Percentiles rank a stretch among this genome's conserved stretches.
These are phyloP conservation scores for Amyloporia xantha DNA, from an alignment of 768 basidiomycete genomes.

Conservation along the genomic window DNA sequence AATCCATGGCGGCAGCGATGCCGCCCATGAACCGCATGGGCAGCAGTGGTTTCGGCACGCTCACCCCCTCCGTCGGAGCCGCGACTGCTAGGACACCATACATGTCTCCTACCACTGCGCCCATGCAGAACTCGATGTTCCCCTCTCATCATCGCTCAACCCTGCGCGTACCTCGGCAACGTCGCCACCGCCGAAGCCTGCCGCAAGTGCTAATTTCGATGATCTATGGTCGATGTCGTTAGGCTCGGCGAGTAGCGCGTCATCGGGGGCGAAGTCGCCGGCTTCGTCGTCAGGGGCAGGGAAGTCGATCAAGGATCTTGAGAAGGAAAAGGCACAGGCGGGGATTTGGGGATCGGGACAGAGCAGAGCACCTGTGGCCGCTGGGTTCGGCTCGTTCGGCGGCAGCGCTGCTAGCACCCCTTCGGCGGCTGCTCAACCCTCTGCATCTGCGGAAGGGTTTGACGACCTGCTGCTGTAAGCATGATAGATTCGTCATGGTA, in stretches of 20 bases:
- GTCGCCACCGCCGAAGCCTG: conserved; percentile 24
- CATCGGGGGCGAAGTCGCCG: conserved; percentile 28
- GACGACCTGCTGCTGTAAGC: conserved; percentile 35
- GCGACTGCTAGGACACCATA: conserved; percentile 7
- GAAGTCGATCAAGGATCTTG: conserved; percentile 82
- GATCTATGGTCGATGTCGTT: conserved; percentile 86
- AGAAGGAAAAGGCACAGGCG: conserved; percentile 78
- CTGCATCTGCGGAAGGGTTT: conserved; percentile 20
- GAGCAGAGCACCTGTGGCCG: conserved; percentile 16
- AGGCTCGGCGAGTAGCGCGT: conserved; percentile 29
- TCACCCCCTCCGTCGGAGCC: conserved; percentile 3
- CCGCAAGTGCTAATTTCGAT: conserved; percentile 62
- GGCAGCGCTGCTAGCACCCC: conserved; percentile 10
- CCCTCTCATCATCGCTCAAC: conserved; percentile 8
- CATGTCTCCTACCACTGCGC: conserved; percentile 15
- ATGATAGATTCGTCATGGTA: background rate
- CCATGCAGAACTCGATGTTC: conserved; percentile 15
- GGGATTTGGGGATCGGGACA: conserved; percentile 64
- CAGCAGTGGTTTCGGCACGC: conserved; percentile 11
- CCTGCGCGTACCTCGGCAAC: conserved; percentile 21
- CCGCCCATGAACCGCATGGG: conserved; percentile 8
- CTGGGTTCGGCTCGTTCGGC: conserved; percentile 24
- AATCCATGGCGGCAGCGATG: background rate
- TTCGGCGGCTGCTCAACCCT: conserved; percentile 15
- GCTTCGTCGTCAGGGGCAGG: conserved; percentile 7